Percentiles rank a stretch among this genome's conserved stretches.
phyloP scores from a whole-genome alignment of 495 filamentous ascomycete genomes.

The Echria macrotheca region DNA sequence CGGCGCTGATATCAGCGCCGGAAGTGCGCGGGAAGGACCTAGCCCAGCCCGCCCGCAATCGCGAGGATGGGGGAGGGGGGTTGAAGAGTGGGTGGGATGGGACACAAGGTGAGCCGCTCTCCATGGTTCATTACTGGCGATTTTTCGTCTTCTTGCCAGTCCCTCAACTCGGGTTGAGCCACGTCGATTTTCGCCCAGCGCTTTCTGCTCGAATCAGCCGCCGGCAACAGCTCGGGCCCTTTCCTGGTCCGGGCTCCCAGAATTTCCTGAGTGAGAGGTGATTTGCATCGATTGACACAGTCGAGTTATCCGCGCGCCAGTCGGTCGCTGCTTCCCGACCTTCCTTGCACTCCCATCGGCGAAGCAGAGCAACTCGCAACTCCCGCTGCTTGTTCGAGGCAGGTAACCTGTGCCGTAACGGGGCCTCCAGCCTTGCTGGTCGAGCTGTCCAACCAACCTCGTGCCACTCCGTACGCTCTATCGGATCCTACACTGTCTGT shows the following conservation, averaged over 20 bases:
- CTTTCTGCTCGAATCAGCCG: slow-evolving; percentile 12
- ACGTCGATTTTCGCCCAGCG: slow-evolving; percentile 1
- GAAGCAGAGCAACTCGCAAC: not conserved
- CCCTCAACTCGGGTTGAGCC: slow-evolving; percentile 3
- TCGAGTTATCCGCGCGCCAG: slow-evolving; percentile 16
- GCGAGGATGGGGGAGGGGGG: not conserved
- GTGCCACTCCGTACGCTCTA: not conserved
- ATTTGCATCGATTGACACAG: not conserved
- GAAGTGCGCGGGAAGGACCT: slow-evolving; percentile 5
- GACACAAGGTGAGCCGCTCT: not conserved
- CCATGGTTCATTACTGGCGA: no score
- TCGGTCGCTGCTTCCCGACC: no score
- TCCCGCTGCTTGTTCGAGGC: no score
- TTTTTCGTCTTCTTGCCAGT: no score
- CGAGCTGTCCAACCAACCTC: not conserved
- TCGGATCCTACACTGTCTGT: not conserved
- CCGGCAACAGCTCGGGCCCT: slow-evolving; percentile 7
- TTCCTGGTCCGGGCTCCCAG: slow-evolving; percentile 6
- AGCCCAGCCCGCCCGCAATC: not conserved
- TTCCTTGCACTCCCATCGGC: no score
- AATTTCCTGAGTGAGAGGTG: not conserved
- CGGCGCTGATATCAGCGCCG: slow-evolving; percentile 3
- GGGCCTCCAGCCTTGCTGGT: not conserved
- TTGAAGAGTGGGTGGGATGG: not conserved
- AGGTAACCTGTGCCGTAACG: not conserved